Evolutionary conservation across 768 basidiomycete species (phyloP).

Genomic region (Russula abietina): DNA sequence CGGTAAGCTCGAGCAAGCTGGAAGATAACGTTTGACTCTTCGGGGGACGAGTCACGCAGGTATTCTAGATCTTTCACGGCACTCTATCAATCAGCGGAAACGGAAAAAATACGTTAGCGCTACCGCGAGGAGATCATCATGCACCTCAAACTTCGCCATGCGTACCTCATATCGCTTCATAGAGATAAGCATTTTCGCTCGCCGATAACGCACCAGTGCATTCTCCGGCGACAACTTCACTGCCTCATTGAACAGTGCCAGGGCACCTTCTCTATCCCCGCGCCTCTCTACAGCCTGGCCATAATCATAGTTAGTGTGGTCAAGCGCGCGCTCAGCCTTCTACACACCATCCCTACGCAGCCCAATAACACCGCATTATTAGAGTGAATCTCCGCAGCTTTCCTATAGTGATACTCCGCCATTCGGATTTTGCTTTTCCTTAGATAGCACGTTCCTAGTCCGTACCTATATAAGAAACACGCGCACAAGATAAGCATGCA

Average conservation of each 20-base stretch:
- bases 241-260: constrained; percentile 77
- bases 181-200: constrained; percentile 84
- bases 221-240: constrained; percentile 77
- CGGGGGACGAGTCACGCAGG: constrained; percentile 77
- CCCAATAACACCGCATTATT: constrained; percentile 92
- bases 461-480: constrained; percentile 64
- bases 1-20: constrained; percentile 91
- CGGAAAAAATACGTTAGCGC: constrained; percentile 24
- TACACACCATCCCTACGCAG: constrained; percentile 91
- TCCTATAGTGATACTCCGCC: constrained; percentile 95
- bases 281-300: constrained; percentile 81
- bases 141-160: constrained; percentile 18
- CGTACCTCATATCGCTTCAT: constrained; percentile 80
- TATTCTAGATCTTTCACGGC: constrained; percentile 78
- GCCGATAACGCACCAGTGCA: constrained; percentile 88
- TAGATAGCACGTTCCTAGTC: constrained; percentile 95
- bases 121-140: constrained; percentile 20
- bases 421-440: constrained; percentile 88
- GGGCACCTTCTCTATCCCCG: constrained; percentile 68
- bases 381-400: constrained; percentile 88
- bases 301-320: constrained; percentile 18
- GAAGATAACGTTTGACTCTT: constrained; percentile 96
- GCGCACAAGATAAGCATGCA: constrained; percentile 22
- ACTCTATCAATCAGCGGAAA: constrained; percentile 40
- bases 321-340: constrained; percentile 11